phyloP scores from a whole-genome alignment of 495 filamentous ascomycete genomes.

The Oidiodendron maius region DNA sequence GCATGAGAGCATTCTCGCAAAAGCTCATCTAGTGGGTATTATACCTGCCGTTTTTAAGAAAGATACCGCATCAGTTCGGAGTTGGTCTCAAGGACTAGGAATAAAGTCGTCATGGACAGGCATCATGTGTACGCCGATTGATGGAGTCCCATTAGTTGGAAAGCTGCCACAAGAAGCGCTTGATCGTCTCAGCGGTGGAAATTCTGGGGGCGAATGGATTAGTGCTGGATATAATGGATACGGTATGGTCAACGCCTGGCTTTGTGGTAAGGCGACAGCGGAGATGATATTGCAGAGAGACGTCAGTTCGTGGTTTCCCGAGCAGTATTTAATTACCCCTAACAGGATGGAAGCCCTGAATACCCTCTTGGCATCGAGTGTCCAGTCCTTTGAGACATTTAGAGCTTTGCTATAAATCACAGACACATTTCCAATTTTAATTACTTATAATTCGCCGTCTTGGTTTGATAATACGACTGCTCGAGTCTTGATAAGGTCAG shows the following conservation, averaged over 20 bases:
- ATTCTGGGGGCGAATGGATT: slow-evolving; percentile 35
- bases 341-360: slow-evolving; percentile 29
- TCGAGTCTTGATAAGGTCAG: too few species aligned
- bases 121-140: slow-evolving; percentile 37
- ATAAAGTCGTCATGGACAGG: slow-evolving; percentile 34
- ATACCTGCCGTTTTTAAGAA: background rate
- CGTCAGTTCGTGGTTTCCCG: slow-evolving; percentile 27
- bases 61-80: too few species aligned
- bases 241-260: slow-evolving; percentile 44
- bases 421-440: too few species aligned
- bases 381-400: too few species aligned
- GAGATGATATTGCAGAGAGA: slow-evolving; percentile 29
- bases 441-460: too few species aligned
- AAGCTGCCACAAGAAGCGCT: slow-evolving; percentile 25
- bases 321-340: slow-evolving; percentile 39
- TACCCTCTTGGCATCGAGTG: too few species aligned
- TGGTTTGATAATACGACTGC: too few species aligned
- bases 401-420: too few species aligned
- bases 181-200: slow-evolving; percentile 24
- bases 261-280: slow-evolving; percentile 34
- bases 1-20: slow-evolving; percentile 40
- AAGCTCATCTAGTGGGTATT: slow-evolving; percentile 10
- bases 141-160: slow-evolving; percentile 43
- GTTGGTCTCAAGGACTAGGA: too few species aligned
- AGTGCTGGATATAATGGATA: slow-evolving; percentile 39